phyloP scores from a whole-genome alignment of 352 stramenopile genomes.

The Phytophthora tubulina region DNA sequence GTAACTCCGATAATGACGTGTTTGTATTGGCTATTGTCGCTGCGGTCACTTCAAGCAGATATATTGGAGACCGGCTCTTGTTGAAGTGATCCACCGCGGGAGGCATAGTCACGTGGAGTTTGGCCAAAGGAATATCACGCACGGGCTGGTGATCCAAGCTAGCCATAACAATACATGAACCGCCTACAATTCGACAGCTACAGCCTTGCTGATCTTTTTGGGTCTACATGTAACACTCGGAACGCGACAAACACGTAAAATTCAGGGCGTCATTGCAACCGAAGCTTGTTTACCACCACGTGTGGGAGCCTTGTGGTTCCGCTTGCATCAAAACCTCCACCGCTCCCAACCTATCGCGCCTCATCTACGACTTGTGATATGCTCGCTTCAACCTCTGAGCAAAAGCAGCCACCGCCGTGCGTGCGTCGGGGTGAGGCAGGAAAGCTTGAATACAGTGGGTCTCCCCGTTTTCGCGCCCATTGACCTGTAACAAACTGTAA shows the following conservation, averaged over 20 bases:
- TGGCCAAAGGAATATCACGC: no score
- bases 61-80: no score
- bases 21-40: neutral
- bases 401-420: slow-evolving; percentile 11
- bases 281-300: no score
- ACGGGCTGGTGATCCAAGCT: no score
- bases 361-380: slow-evolving; percentile 23
- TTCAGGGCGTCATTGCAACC: neutral
- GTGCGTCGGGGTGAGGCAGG: neutral
- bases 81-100: no score
- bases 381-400: slow-evolving; percentile 10
- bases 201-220: no score
- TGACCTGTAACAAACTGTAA: no score
- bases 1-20: neutral
- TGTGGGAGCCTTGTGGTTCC: neutral
- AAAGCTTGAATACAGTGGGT: neutral
- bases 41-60: neutral
- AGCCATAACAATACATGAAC: no score
- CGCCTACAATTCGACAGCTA: no score
- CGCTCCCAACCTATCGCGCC: slow-evolving; percentile 28
- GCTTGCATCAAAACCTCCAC: neutral
- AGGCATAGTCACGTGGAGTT: no score
- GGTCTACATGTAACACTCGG: no score
- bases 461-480: no score
- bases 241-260: neutral